Percentiles rank a stretch among this genome's conserved stretches.
Conservation (phyloP, 2,329 filamentous ascomycete species). For the Colletotrichum horii region DNA sequence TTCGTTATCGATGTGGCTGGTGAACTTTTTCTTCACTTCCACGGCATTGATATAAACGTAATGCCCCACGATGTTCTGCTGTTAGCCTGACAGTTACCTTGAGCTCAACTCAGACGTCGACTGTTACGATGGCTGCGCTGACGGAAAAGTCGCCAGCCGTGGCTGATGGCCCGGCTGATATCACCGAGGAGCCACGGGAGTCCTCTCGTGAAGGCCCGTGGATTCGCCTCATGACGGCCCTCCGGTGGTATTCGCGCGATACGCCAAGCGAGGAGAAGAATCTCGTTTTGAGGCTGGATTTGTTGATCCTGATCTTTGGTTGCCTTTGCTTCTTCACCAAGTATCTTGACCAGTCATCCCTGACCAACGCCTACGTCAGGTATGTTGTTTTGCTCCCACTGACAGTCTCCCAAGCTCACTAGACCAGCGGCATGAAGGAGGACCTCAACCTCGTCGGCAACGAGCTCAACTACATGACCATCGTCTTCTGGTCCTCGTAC, state of each 20-base stretch:
- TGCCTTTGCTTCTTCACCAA: constrained; percentile 45
- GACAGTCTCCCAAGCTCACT: background rate
- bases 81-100: background rate
- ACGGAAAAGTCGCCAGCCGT: constrained; percentile 6
- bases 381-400: constrained; percentile 1
- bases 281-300: constrained; percentile 40
- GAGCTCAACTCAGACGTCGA: background rate
- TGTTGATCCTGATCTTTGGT: constrained; percentile 41
- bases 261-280: constrained; percentile 36
- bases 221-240: constrained; percentile 30
- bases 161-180: background rate
- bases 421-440: constrained; percentile 41
- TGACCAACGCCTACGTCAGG: constrained; percentile 43
- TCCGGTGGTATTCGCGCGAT: constrained; percentile 37
- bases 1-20: background rate
- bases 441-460: constrained; percentile 37
- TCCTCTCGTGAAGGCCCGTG: constrained; percentile 19
- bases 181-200: background rate
- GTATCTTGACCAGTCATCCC: constrained; percentile 40
- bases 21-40: background rate
- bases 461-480: constrained; percentile 35
- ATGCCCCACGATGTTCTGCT: background rate
- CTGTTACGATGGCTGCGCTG: background rate
- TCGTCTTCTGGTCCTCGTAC: constrained; percentile 41
- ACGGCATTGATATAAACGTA: background rate